These are phyloP conservation scores for Lepraria neglecta DNA, from an alignment of 495 filamentous ascomycete species.

Conservation along the genomic window DNA sequence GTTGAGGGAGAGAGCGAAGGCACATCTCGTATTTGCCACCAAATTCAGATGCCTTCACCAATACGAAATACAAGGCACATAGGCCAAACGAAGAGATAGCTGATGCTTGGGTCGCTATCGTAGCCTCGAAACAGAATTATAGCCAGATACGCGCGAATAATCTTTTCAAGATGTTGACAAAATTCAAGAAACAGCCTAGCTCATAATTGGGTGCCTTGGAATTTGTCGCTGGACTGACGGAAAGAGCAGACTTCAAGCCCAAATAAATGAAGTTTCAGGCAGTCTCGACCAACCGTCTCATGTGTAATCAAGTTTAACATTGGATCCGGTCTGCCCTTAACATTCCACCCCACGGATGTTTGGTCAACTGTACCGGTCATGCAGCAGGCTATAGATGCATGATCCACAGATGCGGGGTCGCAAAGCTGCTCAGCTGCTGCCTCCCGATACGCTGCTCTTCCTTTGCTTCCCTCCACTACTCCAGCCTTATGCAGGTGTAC, in stretches of 20 bases:
- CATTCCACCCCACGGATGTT: background rate
- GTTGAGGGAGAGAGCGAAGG: background rate
- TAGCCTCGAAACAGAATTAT: slow-evolving; percentile 6
- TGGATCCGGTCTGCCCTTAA: background rate
- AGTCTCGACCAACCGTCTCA: slow-evolving; percentile 8
- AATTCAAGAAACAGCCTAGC: background rate
- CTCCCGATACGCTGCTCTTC: slow-evolving; percentile 9
- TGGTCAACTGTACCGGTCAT: slow-evolving; percentile 14
- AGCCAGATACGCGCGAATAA: slow-evolving; percentile 5
- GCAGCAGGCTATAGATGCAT: slow-evolving; percentile 11
- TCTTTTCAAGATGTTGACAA: slow-evolving; percentile 1
- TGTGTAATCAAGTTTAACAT: background rate
- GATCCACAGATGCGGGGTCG: slow-evolving; percentile 11
- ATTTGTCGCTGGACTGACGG: background rate
- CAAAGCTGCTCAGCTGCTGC: slow-evolving; percentile 11
- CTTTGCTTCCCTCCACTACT: background rate
- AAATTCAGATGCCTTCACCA: background rate
- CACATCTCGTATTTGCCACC: slow-evolving; percentile 5
- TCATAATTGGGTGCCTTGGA: slow-evolving; percentile 10
- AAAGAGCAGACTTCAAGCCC: background rate
- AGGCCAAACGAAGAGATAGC: slow-evolving; percentile 3
- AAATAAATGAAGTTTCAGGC: background rate
- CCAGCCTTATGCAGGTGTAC: slow-evolving; percentile 16
- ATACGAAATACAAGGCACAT: slow-evolving; percentile 7
- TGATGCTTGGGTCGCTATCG: slow-evolving; percentile 11